These are phyloP conservation scores for Populus tremula DNA, from an alignment of 345 rosid genomes.

Conservation along the genomic window DNA sequence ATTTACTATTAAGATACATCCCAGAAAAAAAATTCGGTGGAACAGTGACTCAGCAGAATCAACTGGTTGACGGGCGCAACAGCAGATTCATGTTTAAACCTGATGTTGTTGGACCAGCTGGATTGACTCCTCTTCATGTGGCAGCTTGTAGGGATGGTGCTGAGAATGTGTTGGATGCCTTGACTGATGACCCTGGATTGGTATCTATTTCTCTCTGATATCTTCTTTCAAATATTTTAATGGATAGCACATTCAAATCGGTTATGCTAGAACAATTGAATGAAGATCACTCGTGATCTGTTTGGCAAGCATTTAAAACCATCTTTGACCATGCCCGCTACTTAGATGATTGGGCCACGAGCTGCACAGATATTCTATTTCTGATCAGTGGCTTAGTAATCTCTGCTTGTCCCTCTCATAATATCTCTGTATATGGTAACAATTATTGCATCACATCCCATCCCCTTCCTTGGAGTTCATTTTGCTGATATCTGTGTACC, in stretches of 20 bases:
- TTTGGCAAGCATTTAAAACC: background rate
- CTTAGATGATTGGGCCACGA: background rate
- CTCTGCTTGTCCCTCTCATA: background rate
- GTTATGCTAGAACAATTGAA: background rate
- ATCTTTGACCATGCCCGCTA: background rate
- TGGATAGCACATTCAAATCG: background rate
- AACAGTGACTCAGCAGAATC: conserved; percentile 21
- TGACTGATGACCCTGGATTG: conserved; percentile 82
- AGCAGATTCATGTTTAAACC: conserved; percentile 63
- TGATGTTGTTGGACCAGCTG: conserved; percentile 73
- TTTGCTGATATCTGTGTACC: background rate
- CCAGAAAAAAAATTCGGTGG: conserved; percentile 30
- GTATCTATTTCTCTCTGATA: conserved; percentile 35
- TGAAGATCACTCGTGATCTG: background rate
- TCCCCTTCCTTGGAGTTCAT: background rate
- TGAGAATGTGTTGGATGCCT: conserved; percentile 79
- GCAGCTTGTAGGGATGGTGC: conserved; percentile 93
- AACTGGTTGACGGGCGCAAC: conserved; percentile 15
- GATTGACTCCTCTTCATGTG: conserved; percentile 93
- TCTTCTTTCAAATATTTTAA: conserved; percentile 1
- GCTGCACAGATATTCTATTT: background rate
- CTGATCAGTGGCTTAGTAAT: background rate
- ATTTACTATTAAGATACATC: conserved; percentile 63
- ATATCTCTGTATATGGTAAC: background rate
- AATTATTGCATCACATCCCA: background rate